These are phyloP conservation scores for Pleurotus cornucopiae DNA, from an alignment of 768 basidiomycete genomes.

Conservation along the genomic window DNA sequence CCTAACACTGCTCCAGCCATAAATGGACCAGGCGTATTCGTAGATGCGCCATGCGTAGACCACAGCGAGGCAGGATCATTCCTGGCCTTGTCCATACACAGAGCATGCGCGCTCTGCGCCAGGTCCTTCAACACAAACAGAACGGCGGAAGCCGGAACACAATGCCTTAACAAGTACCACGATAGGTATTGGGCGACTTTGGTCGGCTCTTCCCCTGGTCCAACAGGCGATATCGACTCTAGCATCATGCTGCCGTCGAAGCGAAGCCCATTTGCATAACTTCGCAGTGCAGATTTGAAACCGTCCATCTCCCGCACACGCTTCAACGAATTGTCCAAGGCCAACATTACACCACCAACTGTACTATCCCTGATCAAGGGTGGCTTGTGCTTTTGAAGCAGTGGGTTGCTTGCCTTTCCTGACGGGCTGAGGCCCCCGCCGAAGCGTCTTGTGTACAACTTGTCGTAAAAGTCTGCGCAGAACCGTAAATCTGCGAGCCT, in stretches of 20 bases:
- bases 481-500: slow-evolving; percentile 72
- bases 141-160: slow-evolving; percentile 68
- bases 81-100: slow-evolving; percentile 43
- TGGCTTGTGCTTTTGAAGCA: slow-evolving; percentile 30
- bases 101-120: slow-evolving; percentile 57
- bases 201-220: slow-evolving; percentile 6
- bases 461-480: slow-evolving; percentile 71
- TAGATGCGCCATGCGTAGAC: neutral
- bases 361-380: slow-evolving; percentile 73
- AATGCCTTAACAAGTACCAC: slow-evolving; percentile 70
- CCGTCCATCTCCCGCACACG: slow-evolving; percentile 26
- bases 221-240: neutral
- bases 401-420: neutral
- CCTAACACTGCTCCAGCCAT: neutral
- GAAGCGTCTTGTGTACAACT: slow-evolving; percentile 70
- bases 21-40: neutral
- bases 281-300: slow-evolving; percentile 41
- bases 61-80: slow-evolving; percentile 29
- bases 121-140: slow-evolving; percentile 57
- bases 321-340: slow-evolving; percentile 56
- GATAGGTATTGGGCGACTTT: slow-evolving; percentile 41
- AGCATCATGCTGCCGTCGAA: neutral
- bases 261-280: slow-evolving; percentile 41
- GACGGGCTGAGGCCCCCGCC: slow-evolving; percentile 66
- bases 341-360: slow-evolving; percentile 59